Conservation (phyloP, 1,139 yeast species). For the Debaryomyces coudertii region DNA sequence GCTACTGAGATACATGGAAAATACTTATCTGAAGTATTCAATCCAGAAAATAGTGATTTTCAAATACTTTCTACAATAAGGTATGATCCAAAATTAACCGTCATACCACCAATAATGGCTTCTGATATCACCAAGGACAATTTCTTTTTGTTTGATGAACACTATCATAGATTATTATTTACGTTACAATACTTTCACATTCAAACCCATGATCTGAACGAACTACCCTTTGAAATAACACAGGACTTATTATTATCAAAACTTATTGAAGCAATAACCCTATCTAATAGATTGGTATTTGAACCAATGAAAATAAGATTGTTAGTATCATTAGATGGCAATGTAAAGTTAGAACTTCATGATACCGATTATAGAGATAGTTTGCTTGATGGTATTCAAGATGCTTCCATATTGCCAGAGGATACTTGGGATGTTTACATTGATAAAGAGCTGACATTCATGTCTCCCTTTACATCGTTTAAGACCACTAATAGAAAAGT, state of each 20-base stretch:
- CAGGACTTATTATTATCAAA: slow-evolving; percentile 45
- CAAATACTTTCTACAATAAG: slow-evolving; percentile 69
- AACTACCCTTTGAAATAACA: slow-evolving; percentile 38
- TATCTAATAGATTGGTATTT: slow-evolving; percentile 28
- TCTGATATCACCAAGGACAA: slow-evolving; percentile 34
- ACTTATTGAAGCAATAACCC: slow-evolving; percentile 45
- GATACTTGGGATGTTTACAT: slow-evolving; percentile 61
- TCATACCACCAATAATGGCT: slow-evolving; percentile 26
- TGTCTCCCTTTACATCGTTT: slow-evolving; percentile 82
- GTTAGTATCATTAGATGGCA: slow-evolving; percentile 51
- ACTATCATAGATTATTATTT: slow-evolving; percentile 58
- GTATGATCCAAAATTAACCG: slow-evolving; percentile 62
- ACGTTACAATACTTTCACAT: slow-evolving; percentile 57
- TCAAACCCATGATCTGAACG: slow-evolving; percentile 16
- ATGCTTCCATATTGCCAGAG: slow-evolving; percentile 14
- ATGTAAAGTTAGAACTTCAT: slow-evolving; percentile 54
- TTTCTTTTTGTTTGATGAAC: slow-evolving; percentile 68
- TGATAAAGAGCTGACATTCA: slow-evolving; percentile 54
- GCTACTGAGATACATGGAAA: slow-evolving; percentile 19
- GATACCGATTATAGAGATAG: slow-evolving; percentile 38
- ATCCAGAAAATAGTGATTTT: slow-evolving; percentile 37
- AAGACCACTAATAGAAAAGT: slow-evolving; percentile 77
- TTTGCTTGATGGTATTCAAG: slow-evolving; percentile 48
- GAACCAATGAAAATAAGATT: slow-evolving; percentile 63
- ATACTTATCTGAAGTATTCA: slow-evolving; percentile 24